Evolutionary conservation across 345 rosid genomes (phyloP), one percentile per base, ranked within the genome.

Genomic region (Dimocarpus longan): DNA sequence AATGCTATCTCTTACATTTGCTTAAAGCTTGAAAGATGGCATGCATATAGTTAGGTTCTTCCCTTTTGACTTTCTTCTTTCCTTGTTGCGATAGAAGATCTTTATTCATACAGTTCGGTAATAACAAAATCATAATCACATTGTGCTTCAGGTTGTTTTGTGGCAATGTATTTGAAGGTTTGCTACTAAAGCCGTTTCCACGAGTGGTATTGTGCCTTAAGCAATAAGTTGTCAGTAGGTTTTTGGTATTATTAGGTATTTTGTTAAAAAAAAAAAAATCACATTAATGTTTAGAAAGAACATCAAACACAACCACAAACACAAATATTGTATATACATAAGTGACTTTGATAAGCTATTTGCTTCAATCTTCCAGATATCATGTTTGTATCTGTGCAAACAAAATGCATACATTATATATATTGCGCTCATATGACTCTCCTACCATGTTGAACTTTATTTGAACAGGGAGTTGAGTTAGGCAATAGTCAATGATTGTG

Each of bases 401-500:
- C 21, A 73, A 10, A 5, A 5, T 28, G n/a, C 46, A n/a, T 59
- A n/a, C 54, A 68, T n/a, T 37, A 13, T 50, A 4, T n/a, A n/a
- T 65, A 50, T 28, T 56, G n/a, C 10, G 26, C 32, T 11, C 18
- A 46, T 78, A 66, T 76, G 65, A 79, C 71, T 71, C 56, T 75
- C 68, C 66, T 26, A 64, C 52, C 74, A 65, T 68, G 12, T 79
- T 69, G 52, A 57, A 56, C 63, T 73, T 79, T 78, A 37, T 70
- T 74, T 81, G 84, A 80, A 80, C 82, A 80, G 86, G 86, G 60
- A 79, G 73, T 39, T 78, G 74, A 71, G 71, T 66, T 82, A 24
- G 46, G 59, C 39, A 39, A 70, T 68, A 77, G 62, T 74, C 73
- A 65, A 56, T 44, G 78, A 71, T 73, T 48, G 43, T 80, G 62